A percentile compares a stretch with the other conserved stretches of the same genome.
phyloP scores from a whole-genome alignment of 768 basidiomycete species.

The Mycena metata region DNA sequence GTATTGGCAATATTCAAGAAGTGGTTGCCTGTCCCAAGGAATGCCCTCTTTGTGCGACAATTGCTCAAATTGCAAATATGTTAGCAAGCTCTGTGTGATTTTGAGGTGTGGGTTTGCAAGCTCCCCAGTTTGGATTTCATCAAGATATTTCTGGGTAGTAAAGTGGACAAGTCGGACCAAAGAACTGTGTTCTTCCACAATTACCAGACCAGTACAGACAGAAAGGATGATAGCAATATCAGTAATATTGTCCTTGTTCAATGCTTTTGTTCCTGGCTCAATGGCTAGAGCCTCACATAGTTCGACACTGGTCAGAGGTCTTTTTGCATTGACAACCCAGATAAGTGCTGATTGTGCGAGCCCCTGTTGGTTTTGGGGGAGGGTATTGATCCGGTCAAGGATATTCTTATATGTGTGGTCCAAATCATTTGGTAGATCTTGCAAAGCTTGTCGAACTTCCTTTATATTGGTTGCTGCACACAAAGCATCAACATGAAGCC shows the following conservation, averaged over 20 bases:
- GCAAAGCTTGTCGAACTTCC: conserved; percentile 4
- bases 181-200: neutral
- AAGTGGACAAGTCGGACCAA: conserved; percentile 17
- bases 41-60: neutral
- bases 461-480: neutral
- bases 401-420: neutral
- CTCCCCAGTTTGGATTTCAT: neutral
- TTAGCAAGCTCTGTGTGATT: conserved; percentile 4
- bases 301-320: neutral
- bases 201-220: neutral
- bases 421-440: conserved; percentile 6
- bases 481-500: neutral
- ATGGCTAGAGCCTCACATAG: neutral
- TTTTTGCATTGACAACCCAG: conserved; percentile 13
- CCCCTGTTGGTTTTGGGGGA: too few species aligned
- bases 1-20: neutral
- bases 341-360: neutral
- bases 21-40: neutral
- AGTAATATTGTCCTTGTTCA: neutral
- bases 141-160: conserved; percentile 9
- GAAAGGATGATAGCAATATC: conserved; percentile 4
- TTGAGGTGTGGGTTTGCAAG: conserved; percentile 4
- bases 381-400: conserved; percentile 3
- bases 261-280: neutral
- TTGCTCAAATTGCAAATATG: neutral